Conservation (phyloP, 257 asterid genomes). For the Solanum bulbocastanum region DNA sequence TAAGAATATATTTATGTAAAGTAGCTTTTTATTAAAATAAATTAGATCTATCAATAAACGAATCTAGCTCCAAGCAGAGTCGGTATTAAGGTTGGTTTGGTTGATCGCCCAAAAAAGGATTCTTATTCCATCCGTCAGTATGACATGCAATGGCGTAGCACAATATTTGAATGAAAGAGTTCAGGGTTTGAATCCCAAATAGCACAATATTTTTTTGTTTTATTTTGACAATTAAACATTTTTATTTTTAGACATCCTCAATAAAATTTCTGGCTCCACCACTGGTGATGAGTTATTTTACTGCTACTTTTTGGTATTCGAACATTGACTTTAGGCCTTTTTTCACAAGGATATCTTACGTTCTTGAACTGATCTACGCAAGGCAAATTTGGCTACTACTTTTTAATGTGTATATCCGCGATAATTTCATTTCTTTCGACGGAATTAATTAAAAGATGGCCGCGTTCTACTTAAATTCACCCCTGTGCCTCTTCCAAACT, state of each 20-base stretch:
- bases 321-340: neutral
- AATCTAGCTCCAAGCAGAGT: neutral
- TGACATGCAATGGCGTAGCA: neutral
- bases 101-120: neutral
- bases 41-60: neutral
- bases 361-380: neutral
- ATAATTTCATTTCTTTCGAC: neutral
- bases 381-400: neutral
- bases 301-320: neutral
- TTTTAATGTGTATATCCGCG: neutral
- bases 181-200: too few relatives aligned
- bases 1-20: neutral
- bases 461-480: neutral
- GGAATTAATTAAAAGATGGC: neutral
- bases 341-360: neutral
- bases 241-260: too few relatives aligned
- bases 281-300: too few relatives aligned
- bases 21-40: neutral
- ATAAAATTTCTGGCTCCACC: too few relatives aligned
- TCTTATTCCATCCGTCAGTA: neutral
- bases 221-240: too few relatives aligned
- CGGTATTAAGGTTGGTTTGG: neutral
- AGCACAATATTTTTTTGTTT: too few relatives aligned
- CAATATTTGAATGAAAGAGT: too few relatives aligned
- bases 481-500: neutral